Conservation (phyloP, 2,329 filamentous ascomycete species). For the Pseudocercospora vitis region DNA sequence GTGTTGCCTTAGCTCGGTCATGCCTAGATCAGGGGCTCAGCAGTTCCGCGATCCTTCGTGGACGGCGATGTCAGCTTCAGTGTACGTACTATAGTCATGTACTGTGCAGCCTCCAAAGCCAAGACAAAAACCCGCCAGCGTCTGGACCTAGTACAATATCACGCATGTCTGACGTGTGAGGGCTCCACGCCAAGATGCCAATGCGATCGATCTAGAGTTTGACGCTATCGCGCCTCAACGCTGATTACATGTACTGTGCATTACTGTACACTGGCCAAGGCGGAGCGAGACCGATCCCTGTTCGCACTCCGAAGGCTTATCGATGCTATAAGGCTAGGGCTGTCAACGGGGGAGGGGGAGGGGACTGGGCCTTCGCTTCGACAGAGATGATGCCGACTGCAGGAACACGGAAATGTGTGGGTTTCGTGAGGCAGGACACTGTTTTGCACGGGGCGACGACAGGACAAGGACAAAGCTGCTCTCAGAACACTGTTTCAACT, state of each 20-base stretch:
- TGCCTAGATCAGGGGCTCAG: not conserved
- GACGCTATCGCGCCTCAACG: not conserved
- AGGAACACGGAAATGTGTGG: too few species aligned
- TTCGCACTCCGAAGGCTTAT: not conserved
- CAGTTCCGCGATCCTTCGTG: not conserved
- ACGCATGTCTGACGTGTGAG: conserved; percentile 3
- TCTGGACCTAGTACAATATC: not conserved
- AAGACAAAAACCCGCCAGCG: conserved; percentile 2
- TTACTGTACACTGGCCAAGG: too few species aligned
- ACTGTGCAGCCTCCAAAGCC: not conserved
- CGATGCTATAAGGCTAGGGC: not conserved
- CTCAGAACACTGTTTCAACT: not conserved
- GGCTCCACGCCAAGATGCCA: not conserved
- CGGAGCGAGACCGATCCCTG: not conserved
- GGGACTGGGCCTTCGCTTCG: too few species aligned
- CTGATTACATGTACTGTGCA: not conserved
- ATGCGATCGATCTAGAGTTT: not conserved
- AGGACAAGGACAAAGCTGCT: too few species aligned
- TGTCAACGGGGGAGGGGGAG: too few species aligned
- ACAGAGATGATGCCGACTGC: too few species aligned
- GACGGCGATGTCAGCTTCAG: too few species aligned
- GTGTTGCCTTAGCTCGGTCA: not conserved
- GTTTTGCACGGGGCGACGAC: too few species aligned
- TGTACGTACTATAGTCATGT: not conserved
- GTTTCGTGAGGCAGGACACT: too few species aligned